Conservation (phyloP, 306 rosid genomes). For the Prunus davidiana region DNA sequence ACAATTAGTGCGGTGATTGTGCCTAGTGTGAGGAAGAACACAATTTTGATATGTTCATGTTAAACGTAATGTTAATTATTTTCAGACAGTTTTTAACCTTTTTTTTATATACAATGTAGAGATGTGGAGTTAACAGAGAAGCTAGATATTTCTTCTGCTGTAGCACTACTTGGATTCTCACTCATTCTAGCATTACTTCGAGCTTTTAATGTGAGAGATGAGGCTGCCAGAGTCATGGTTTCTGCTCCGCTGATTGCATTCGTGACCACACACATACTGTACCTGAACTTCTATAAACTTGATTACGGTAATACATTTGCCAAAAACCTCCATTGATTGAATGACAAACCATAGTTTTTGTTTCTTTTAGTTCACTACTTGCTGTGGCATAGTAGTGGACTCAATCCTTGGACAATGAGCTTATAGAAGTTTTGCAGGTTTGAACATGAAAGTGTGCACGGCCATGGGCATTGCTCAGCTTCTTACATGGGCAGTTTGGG, state of each 20-base stretch:
- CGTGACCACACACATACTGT: slow-evolving; percentile 85
- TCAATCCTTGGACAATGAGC: slow-evolving; percentile 4
- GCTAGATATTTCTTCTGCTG: slow-evolving; percentile 83
- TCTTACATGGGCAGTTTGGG: slow-evolving; percentile 83
- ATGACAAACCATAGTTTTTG: not conserved
- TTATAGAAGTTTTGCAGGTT: slow-evolving; percentile 52
- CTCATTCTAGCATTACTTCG: slow-evolving; percentile 68
- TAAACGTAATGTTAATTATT: not conserved
- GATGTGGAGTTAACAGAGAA: slow-evolving; percentile 92
- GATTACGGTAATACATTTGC: slow-evolving; percentile 54
- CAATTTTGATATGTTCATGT: not conserved
- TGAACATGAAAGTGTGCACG: slow-evolving; percentile 69
- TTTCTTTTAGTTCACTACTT: not conserved
- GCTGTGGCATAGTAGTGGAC: not conserved
- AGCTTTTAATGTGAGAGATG: slow-evolving; percentile 78
- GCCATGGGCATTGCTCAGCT: slow-evolving; percentile 65
- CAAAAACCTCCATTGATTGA: not conserved
- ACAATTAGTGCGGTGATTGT: not conserved
- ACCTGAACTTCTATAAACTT: slow-evolving; percentile 77
- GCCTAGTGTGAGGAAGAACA: not conserved
- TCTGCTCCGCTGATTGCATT: slow-evolving; percentile 87
- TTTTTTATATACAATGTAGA: slow-evolving; percentile 33
- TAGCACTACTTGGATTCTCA: slow-evolving; percentile 75
- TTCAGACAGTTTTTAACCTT: not conserved
- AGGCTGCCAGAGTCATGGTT: slow-evolving; percentile 89